phyloP scores from a whole-genome alignment of 805 yeast species.

The Nakazawaea populi region DNA sequence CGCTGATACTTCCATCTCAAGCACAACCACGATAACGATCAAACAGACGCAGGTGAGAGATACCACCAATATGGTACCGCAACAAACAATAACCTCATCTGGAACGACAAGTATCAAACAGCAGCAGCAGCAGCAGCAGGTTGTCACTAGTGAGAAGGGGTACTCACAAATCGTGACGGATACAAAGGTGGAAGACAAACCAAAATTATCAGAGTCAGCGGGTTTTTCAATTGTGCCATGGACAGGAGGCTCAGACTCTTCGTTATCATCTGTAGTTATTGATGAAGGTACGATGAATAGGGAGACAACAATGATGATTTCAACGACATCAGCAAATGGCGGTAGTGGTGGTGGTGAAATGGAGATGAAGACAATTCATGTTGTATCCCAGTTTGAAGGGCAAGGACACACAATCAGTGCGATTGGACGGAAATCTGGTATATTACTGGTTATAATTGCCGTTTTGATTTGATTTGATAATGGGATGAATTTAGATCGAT shows the following conservation, averaged over 20 bases:
- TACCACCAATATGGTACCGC: background rate
- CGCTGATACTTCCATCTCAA: background rate
- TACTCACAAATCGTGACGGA: background rate
- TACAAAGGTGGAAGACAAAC: background rate
- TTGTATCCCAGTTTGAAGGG: background rate
- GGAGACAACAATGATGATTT: too few relatives aligned
- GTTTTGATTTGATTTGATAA: background rate
- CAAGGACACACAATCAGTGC: background rate
- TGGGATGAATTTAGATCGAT: background rate
- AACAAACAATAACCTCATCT: too few relatives aligned
- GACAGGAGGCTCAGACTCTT: background rate
- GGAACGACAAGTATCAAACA: background rate
- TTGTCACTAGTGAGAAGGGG: background rate
- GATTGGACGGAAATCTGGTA: background rate
- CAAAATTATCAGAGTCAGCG: background rate
- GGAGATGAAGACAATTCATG: background rate
- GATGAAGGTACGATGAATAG: background rate
- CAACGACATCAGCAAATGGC: too few relatives aligned
- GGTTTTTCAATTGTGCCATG: background rate
- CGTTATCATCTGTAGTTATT: background rate
- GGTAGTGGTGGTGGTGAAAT: too few relatives aligned
- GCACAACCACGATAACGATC: background rate
- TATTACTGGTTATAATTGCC: background rate
- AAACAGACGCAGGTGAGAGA: background rate
- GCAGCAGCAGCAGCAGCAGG: background rate